phyloP scores from a whole-genome alignment of 2,329 filamentous ascomycete species.

The Verticillium longisporum region DNA sequence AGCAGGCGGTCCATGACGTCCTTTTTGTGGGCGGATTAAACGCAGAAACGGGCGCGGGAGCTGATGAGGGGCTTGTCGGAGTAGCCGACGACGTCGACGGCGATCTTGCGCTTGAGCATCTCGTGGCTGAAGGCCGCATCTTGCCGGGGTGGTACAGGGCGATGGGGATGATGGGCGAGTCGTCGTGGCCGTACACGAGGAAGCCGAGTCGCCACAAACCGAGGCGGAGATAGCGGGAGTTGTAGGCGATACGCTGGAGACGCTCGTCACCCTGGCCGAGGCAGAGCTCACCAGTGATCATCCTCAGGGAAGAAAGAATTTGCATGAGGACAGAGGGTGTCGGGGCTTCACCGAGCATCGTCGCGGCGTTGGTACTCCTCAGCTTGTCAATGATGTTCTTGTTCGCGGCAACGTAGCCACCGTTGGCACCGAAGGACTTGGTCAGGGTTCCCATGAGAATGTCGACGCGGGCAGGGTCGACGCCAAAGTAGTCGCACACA shows the following conservation, averaged over 20 bases:
- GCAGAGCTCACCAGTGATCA: slow-evolving; percentile 81
- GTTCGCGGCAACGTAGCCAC: slow-evolving; percentile 87
- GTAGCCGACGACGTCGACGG: slow-evolving; percentile 94
- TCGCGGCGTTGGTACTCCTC: slow-evolving; percentile 75
- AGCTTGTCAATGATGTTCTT: slow-evolving; percentile 92
- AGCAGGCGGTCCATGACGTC: slow-evolving; percentile 91
- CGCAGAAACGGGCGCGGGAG: slow-evolving; percentile 90
- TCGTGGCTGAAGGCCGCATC: slow-evolving; percentile 97
- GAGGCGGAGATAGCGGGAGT: slow-evolving; percentile 95
- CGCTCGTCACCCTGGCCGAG: slow-evolving; percentile 94
- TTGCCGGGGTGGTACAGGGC: slow-evolving; percentile 98
- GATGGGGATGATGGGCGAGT: slow-evolving; percentile 92
- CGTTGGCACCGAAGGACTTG: slow-evolving; percentile 97
- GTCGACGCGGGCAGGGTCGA: slow-evolving; percentile 82
- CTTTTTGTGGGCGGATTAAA: slow-evolving; percentile 95
- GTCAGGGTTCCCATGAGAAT: slow-evolving; percentile 98
- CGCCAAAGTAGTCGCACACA: slow-evolving; percentile 94
- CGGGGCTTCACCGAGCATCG: slow-evolving; percentile 80
- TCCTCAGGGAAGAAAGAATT: slow-evolving; percentile 76
- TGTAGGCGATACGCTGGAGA: slow-evolving; percentile 92
- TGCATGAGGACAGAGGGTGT: slow-evolving; percentile 84
- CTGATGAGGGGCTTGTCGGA: slow-evolving; percentile 93
- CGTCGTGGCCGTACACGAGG: slow-evolving; percentile 95
- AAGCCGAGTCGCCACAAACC: slow-evolving; percentile 94
- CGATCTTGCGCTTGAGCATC: slow-evolving; percentile 97